Evolutionary conservation across 164 flowering plant genomes (phyloP).

Genomic region (Platanus orientalis): DNA sequence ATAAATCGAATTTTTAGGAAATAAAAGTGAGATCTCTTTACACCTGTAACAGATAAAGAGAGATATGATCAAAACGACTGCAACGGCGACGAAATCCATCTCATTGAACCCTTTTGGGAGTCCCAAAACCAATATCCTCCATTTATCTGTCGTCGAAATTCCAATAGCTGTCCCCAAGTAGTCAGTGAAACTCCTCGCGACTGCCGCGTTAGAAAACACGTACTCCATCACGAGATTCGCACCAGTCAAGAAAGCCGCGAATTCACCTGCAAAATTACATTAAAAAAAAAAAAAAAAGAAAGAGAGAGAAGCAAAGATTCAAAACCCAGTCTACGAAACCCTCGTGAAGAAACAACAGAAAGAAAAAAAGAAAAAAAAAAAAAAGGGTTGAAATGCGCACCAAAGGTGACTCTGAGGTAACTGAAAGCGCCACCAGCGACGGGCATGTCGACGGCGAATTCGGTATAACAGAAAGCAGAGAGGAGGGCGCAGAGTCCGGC

Average conservation of each 20-base stretch:
- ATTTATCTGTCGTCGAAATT: conserved; percentile 32
- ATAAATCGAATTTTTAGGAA: background rate
- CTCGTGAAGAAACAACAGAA: background rate
- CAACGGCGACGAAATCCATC: conserved; percentile 78
- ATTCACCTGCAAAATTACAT: conserved; percentile 51
- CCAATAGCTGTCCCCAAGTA: conserved; percentile 53
- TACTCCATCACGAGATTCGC: conserved; percentile 81
- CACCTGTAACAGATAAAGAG: conserved; percentile 67
- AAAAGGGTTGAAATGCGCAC: conserved; percentile 25
- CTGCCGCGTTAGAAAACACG: conserved; percentile 82
- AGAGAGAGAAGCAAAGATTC: background rate
- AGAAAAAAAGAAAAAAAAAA: background rate
- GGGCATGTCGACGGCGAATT: conserved; percentile 78
- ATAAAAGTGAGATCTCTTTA: conserved; percentile 11
- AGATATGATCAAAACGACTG: conserved; percentile 62
- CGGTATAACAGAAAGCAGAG: conserved; percentile 91
- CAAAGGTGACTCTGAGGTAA: conserved; percentile 82
- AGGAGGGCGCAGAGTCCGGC: conserved; percentile 88
- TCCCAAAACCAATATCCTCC: conserved; percentile 63
- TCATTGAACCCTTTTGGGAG: conserved; percentile 48
- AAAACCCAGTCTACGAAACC: background rate
- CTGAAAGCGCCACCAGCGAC: conserved; percentile 99
- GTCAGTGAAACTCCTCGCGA: conserved; percentile 71
- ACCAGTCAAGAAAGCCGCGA: conserved; percentile 72
- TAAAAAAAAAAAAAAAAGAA: background rate